Evolutionary conservation across 129 eudicot species (phyloP), one percentile per base, ranked within the genome.

Genomic region (Logfia minima): DNA sequence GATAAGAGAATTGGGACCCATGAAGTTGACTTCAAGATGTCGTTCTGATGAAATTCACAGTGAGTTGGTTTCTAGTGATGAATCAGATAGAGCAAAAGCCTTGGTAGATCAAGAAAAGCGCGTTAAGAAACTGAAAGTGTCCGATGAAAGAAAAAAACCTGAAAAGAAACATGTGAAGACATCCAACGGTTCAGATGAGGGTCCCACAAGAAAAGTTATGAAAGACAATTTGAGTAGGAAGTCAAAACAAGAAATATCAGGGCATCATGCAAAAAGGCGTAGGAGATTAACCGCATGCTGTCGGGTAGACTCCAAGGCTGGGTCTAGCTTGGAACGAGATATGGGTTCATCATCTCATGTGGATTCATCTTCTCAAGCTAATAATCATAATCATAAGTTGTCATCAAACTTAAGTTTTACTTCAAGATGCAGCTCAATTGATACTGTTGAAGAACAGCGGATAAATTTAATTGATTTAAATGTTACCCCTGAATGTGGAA

Each of bases 401-500:
- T 76, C 89, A 14, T 79, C 84, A 17, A 75, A 80, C 52, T 73
- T 80, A 34, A 80, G 80, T 85, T 81, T 81, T 81, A 79, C 90
- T 37, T 74, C 92, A 55, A 82, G 79, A 75, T 87, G 80, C 34
- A 83, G 92, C 76, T 84, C 87, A 11, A 60, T 51, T 1, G 85
- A 84, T 53, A 84, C 86, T 7, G 77, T 75, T 31, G 87, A 83
- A 31, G 85, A 82, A 79, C 81, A 78, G 28, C 24, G 28, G 26
- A 75, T 68, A 29, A 75, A 68, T 75, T 53, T 87, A 26, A 64
- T 89, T 1, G 97, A 92, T 75, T 77, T 91, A 65, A 91, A 89
- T 74, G 84, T 83, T 3, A 60, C 89, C 18, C 80, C 75, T 5
- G 95, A 85, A 9, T 77, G 76, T 18, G 90, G 56, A 55, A 79